These are phyloP conservation scores for Phytophthora pseudosyringae DNA, from an alignment of 352 stramenopile genomes.

Conservation along the genomic window DNA sequence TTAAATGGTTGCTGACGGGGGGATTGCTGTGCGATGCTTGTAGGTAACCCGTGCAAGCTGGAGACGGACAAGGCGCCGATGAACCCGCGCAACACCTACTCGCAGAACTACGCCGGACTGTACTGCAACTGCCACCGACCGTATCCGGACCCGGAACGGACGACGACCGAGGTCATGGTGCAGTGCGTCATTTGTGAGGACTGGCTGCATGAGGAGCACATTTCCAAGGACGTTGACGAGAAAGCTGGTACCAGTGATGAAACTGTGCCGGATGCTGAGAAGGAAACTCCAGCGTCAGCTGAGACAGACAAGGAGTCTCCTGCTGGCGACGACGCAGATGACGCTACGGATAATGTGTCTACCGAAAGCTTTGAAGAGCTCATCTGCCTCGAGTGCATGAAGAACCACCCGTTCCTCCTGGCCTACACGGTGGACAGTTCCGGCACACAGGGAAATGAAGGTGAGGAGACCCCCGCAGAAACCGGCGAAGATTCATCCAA, in stretches of 20 bases:
- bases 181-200: constrained; percentile 84
- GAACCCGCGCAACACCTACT: constrained; percentile 74
- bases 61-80: constrained; percentile 51
- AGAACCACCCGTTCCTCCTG: constrained; percentile 67
- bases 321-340: background rate
- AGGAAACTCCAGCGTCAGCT: background rate
- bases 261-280: constrained; percentile 5
- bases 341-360: constrained; percentile 12
- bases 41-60: constrained; percentile 60
- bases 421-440: constrained; percentile 52
- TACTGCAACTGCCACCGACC: constrained; percentile 80
- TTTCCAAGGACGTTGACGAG: constrained; percentile 34
- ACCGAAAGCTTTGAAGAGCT: constrained; percentile 68
- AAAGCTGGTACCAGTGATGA: background rate
- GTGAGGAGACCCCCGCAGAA: constrained; percentile 5
- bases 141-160: constrained; percentile 79
- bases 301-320: constrained; percentile 18
- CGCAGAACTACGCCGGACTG: constrained; percentile 70
- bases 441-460: constrained; percentile 14
- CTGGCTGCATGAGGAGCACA: constrained; percentile 80
- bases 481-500: constrained; percentile 12
- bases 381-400: constrained; percentile 71
- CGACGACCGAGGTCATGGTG: constrained; percentile 70
- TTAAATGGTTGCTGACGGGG: no score
- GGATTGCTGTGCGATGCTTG: background rate